Evolutionary conservation across 2,329 filamentous ascomycete genomes (phyloP).

Genomic region (Septoria petroselini): DNA sequence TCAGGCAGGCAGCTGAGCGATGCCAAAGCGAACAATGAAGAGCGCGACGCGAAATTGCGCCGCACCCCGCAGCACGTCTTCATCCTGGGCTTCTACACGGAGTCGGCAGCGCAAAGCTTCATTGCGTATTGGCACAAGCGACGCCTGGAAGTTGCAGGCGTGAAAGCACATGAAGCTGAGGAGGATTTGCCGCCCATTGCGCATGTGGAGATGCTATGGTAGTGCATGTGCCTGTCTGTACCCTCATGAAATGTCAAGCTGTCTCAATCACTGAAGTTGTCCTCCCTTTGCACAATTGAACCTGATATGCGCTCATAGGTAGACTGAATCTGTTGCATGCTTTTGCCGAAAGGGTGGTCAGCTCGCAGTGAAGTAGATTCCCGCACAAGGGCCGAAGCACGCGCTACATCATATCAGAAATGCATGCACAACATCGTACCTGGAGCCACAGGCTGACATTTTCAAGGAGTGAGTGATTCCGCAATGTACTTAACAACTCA

Average conservation of each 20-base stretch:
- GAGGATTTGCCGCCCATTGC: slow-evolving; percentile 43
- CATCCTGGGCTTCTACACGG: slow-evolving; percentile 56
- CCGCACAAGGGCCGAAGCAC: no score
- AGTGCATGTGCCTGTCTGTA: background rate
- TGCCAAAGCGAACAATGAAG: background rate
- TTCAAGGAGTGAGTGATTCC: no score
- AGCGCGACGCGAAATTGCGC: slow-evolving; percentile 34
- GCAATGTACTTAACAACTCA: no score
- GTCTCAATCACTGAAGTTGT: background rate
- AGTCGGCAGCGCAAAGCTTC: slow-evolving; percentile 54
- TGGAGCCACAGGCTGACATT: no score
- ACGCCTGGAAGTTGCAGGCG: slow-evolving; percentile 39
- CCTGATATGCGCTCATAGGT: no score
- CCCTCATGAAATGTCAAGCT: background rate
- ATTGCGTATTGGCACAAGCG: slow-evolving; percentile 53
- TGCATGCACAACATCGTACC: no score
- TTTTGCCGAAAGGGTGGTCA: no score
- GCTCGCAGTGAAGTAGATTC: no score
- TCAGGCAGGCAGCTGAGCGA: background rate
- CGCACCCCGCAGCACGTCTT: slow-evolving; percentile 43
- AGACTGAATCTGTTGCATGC: no score
- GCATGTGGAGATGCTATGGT: slow-evolving; percentile 52
- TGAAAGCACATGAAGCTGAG: slow-evolving; percentile 24
- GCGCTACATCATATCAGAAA: no score
- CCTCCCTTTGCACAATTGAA: no score